Percentiles rank a stretch among this genome's conserved stretches.
Conservation (phyloP, 306 rosid genomes). For the Casuarina equisetifolia region DNA sequence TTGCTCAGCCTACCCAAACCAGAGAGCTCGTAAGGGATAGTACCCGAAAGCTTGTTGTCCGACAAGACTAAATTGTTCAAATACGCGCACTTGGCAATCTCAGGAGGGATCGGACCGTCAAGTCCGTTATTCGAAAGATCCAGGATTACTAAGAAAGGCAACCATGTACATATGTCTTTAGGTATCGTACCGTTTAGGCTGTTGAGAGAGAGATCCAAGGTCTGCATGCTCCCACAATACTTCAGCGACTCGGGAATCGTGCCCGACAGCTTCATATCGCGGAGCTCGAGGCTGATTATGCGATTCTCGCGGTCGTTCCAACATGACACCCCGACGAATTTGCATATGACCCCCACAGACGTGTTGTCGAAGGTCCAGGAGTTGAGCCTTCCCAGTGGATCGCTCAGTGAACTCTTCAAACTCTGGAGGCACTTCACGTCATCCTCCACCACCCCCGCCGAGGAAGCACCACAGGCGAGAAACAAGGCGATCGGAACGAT, state of each 20-base stretch:
- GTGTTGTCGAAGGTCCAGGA: slow-evolving; percentile 65
- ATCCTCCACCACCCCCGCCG: slow-evolving; percentile 47
- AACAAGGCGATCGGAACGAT: slow-evolving; percentile 14
- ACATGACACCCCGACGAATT: slow-evolving; percentile 61
- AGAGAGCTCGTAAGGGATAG: slow-evolving; percentile 62
- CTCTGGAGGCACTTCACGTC: slow-evolving; percentile 62
- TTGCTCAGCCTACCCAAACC: slow-evolving; percentile 52
- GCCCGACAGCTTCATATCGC: slow-evolving; percentile 56
- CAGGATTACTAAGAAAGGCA: slow-evolving; percentile 57
- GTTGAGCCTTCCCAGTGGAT: slow-evolving; percentile 32
- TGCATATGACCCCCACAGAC: slow-evolving; percentile 60
- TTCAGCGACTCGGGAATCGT: slow-evolving; percentile 49
- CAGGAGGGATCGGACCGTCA: slow-evolving; percentile 55
- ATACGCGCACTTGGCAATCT: slow-evolving; percentile 53
- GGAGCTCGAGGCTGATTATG: slow-evolving; percentile 46
- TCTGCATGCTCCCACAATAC: slow-evolving; percentile 61
- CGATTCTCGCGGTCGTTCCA: slow-evolving; percentile 85
- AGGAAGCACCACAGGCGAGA: slow-evolving; percentile 16
- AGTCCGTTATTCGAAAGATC: slow-evolving; percentile 64
- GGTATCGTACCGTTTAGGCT: slow-evolving; percentile 55
- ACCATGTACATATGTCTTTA: slow-evolving; percentile 60
- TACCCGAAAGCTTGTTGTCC: slow-evolving; percentile 57
- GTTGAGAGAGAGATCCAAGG: slow-evolving; percentile 66
- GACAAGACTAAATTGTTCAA: slow-evolving; percentile 54
- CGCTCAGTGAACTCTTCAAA: slow-evolving; percentile 34